Base-by-base conservation (phyloP, 75 land plant genomes). In the Sequoiadendron giganteum region DNA sequence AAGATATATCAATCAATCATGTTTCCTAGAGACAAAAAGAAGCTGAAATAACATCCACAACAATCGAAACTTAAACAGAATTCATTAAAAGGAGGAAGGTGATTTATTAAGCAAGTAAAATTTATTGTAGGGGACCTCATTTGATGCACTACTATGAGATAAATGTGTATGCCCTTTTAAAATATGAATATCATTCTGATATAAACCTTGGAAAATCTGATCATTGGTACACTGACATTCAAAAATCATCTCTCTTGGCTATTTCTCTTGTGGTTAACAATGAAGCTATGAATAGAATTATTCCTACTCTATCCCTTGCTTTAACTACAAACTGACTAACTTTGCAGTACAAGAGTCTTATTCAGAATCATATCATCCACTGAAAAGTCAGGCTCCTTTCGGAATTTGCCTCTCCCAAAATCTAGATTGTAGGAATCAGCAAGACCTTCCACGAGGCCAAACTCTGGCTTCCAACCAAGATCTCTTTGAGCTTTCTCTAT, bases 351-450 rank as follows among this genome's bases (percentile, higher is more conserved):
- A 84, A 95, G 95, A 47, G 88, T 88, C 84, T 94, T 98, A 79
- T 94, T 93, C 25, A 98, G 93, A 45, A 98, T 97, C 89, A 97
- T 92, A 88, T 98, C 99, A 89, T 98, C 99, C 47, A 97, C 95
- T 39, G 96, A 83, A 91, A 96, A 98, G 88, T 98, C 97, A n/a
- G 99, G 93, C 32, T 86, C 95, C 88, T 98, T 97, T 75, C 99
- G 92, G 94, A 90, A 97, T 30, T 95, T 96, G 34, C 99, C 99
- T 52, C 95, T 89, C 0, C 99, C 97, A 86, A 98, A 98, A 88
- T 98, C 99, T 21, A 97, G 94, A 88, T 96, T 93, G 94, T 97
- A 98, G 8, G 99, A 98, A 70, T 98, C 97, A 28, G 95, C 88
- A 34, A 98, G 93, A 42, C 99, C 99, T 75, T 95, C 96, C 30